Percentiles rank a stretch among this genome's conserved stretches.
Evolutionary conservation across 1,284 basidiomycete genomes (phyloP).

Genomic region (Coniferiporia sulphurascens): DNA sequence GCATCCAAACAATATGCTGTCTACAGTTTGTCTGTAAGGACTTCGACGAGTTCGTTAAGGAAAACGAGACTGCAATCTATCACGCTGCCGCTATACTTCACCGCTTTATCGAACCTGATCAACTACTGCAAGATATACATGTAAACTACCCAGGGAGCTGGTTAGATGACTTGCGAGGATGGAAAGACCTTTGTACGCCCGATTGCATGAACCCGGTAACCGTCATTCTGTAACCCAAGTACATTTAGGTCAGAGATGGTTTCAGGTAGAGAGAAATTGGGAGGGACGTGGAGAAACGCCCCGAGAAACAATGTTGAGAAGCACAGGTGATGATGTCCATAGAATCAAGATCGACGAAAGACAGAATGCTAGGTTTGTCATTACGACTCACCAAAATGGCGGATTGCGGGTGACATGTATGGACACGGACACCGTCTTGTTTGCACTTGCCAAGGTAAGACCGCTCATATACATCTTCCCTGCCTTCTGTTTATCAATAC

Average conservation of each 20-base stretch:
- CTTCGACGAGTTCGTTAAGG: constrained; percentile 40
- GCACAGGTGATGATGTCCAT: constrained; percentile 43
- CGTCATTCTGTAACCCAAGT: constrained; percentile 17
- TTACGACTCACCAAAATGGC: constrained; percentile 50
- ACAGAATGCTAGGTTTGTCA: constrained; percentile 39
- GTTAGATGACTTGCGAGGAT: constrained; percentile 33
- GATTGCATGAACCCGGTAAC: constrained; percentile 1
- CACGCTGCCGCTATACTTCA: constrained; percentile 48
- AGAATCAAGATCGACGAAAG: constrained; percentile 70
- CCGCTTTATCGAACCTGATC: constrained; percentile 33
- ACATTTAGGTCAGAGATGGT: constrained; percentile 39
- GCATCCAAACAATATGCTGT: constrained; percentile 34
- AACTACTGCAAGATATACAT: constrained; percentile 30
- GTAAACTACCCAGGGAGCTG: constrained; percentile 28
- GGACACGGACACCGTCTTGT: constrained; percentile 42
- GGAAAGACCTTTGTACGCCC: constrained; percentile 60
- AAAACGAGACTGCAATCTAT: constrained; percentile 47
- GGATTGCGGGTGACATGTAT: constrained; percentile 55
- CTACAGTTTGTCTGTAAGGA: constrained; percentile 35
- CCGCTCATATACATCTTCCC: background rate
- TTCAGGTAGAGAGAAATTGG: constrained; percentile 51
- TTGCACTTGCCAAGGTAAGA: constrained; percentile 45
- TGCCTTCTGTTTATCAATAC: background rate
- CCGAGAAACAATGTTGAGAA: background rate
- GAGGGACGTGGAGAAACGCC: constrained; percentile 37